Percentiles rank a stretch among this genome's conserved stretches.
Evolutionary conservation across 2,329 filamentous ascomycete genomes (phyloP).

Genomic region (Aspergillus costaricaensis): DNA sequence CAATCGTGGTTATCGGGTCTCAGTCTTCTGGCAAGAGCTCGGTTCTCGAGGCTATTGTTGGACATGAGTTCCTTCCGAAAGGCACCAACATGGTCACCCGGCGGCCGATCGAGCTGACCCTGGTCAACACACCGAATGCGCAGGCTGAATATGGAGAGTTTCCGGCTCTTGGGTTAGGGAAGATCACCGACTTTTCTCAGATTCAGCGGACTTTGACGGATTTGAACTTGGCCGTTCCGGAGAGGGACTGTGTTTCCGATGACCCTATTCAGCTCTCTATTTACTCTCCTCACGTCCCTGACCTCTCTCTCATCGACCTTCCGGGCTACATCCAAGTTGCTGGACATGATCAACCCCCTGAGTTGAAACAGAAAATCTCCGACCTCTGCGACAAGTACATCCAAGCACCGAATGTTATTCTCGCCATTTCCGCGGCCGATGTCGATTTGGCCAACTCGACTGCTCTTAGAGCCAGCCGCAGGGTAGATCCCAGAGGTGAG

Average conservation of each 20-base stretch:
- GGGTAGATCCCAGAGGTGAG: constrained; percentile 91
- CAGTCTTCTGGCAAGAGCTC: constrained; percentile 99
- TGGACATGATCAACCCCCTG: constrained; percentile 82
- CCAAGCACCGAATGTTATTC: constrained; percentile 89
- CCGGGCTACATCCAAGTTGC: constrained; percentile 97
- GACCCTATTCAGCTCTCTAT: constrained; percentile 96
- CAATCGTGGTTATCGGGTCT: constrained; percentile 98
- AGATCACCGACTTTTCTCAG: constrained; percentile 77
- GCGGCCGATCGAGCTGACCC: constrained; percentile 89
- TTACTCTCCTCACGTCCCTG: constrained; percentile 91
- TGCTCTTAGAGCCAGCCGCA: constrained; percentile 80
- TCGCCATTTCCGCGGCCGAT: constrained; percentile 96
- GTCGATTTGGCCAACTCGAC: constrained; percentile 97
- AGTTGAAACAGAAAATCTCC: constrained; percentile 92
- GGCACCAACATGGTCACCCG: constrained; percentile 99
- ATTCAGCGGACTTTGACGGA: constrained; percentile 95
- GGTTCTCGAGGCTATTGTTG: constrained; percentile 93
- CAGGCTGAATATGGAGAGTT: constrained; percentile 94
- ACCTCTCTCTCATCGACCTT: constrained; percentile 92
- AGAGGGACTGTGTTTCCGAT: constrained; percentile 88
- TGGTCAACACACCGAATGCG: constrained; percentile 90
- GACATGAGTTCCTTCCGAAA: constrained; percentile 96
- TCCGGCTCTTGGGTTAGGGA: constrained; percentile 83
- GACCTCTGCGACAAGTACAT: constrained; percentile 99
- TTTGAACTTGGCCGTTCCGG: constrained; percentile 88